These are phyloP conservation scores for Collariella sp. DNA, from an alignment of 495 filamentous ascomycete species.

Conservation along the genomic window DNA sequence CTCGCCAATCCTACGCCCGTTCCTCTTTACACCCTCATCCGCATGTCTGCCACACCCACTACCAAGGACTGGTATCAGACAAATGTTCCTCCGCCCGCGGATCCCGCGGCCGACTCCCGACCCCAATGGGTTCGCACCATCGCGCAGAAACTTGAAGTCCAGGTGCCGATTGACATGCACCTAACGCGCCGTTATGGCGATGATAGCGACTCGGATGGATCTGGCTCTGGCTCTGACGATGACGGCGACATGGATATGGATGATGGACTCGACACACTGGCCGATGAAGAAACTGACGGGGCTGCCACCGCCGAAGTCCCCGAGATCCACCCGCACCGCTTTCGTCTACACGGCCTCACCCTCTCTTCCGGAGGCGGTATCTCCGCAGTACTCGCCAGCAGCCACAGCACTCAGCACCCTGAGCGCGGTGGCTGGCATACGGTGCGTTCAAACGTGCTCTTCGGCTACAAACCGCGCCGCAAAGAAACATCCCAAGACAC, in stretches of 20 bases:
- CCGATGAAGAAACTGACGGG: constrained; percentile 14
- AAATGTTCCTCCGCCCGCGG: constrained; percentile 25
- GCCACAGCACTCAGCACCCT: constrained; percentile 31
- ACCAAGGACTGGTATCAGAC: constrained; percentile 39
- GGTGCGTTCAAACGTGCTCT: constrained; percentile 31
- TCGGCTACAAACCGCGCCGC: constrained; percentile 24
- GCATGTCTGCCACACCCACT: constrained; percentile 37
- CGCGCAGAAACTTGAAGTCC: constrained; percentile 30
- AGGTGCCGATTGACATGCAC: constrained; percentile 24
- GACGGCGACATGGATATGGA: constrained; percentile 19
- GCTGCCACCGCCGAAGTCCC: constrained; percentile 24
- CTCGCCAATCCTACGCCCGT: constrained; percentile 17
- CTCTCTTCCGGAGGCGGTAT: constrained; percentile 37
- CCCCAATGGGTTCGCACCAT: constrained; percentile 39
- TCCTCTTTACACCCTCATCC: constrained; percentile 37
- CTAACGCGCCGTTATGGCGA: constrained; percentile 15
- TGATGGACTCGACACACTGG: constrained; percentile 2
- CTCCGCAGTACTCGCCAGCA: constrained; percentile 31
- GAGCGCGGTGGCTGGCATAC: constrained; percentile 39
- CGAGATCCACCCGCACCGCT: constrained; percentile 35
- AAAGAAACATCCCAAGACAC: background rate
- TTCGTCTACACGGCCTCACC: constrained; percentile 39
- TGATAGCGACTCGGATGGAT: constrained; percentile 16
- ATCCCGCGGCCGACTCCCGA: constrained; percentile 6
- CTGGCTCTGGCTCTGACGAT: constrained; percentile 9